A percentile compares a stretch with the other conserved stretches of the same genome.
phyloP scores from a whole-genome alignment of 1,284 basidiomycete genomes.

The Cutaneotrichosporon mucoides region DNA sequence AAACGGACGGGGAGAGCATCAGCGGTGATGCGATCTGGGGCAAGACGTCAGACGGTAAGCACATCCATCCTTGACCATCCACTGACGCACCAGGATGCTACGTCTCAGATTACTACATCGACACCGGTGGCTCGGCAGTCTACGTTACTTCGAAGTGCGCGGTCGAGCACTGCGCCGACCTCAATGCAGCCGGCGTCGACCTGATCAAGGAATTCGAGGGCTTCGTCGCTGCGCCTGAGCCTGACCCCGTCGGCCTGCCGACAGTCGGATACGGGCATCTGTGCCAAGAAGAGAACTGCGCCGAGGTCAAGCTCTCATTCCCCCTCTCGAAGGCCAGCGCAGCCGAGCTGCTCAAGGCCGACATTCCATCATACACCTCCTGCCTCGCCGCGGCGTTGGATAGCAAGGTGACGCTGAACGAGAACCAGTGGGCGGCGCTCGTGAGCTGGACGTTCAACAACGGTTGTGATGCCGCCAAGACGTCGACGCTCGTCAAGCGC shows the following conservation, averaged over 20 bases:
- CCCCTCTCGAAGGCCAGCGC: slow-evolving; percentile 8
- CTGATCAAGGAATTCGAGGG: slow-evolving; percentile 15
- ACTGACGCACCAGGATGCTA: slow-evolving; percentile 7
- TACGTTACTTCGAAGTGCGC: slow-evolving; percentile 1
- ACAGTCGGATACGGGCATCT: slow-evolving; percentile 19
- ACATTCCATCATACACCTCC: slow-evolving; percentile 8
- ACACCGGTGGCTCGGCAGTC: neutral
- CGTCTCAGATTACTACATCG: slow-evolving; percentile 10
- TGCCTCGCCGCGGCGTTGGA: slow-evolving; percentile 9
- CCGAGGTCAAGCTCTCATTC: slow-evolving; percentile 5
- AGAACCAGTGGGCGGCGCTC: slow-evolving; percentile 16
- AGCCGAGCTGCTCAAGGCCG: slow-evolving; percentile 5
- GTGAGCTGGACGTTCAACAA: slow-evolving; percentile 9
- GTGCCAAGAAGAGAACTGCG: slow-evolving; percentile 4
- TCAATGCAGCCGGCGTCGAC: slow-evolving; percentile 8
- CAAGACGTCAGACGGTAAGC: slow-evolving; percentile 8
- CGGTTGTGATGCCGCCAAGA: slow-evolving; percentile 5
- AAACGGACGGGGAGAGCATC: slow-evolving; percentile 9
- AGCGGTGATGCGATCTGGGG: slow-evolving; percentile 5
- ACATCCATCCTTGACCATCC: neutral
- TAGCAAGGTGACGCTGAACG: slow-evolving; percentile 8
- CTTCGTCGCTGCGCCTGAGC: neutral
- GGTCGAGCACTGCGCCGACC: neutral
- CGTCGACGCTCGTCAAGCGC: slow-evolving; percentile 1
- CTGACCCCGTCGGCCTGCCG: slow-evolving; percentile 11